Percentiles rank a stretch among this genome's conserved stretches.
Conservation (phyloP, 305 asterid species). For the Salvia sclarea region DNA sequence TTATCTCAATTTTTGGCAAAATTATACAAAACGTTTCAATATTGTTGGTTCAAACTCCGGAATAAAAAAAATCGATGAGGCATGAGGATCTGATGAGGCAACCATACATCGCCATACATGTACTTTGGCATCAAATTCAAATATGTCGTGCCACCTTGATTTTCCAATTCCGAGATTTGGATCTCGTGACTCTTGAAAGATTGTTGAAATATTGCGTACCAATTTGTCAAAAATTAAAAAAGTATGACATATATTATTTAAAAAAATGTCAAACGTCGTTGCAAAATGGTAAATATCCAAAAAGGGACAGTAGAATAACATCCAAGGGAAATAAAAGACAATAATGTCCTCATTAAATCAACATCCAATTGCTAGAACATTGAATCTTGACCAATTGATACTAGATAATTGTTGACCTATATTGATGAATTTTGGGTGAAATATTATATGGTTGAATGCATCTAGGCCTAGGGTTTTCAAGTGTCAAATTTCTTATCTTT, state of each 20-base stretch:
- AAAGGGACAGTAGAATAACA: neutral
- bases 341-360: neutral
- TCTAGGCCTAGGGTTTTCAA: slow-evolving; percentile 23
- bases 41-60: too few relatives aligned
- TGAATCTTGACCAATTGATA: slow-evolving; percentile 16
- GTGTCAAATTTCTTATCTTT: slow-evolving; percentile 29
- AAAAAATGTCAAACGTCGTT: too few relatives aligned
- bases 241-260: too few relatives aligned
- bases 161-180: too few relatives aligned
- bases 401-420: neutral
- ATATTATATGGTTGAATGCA: neutral
- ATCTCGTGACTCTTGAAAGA: neutral
- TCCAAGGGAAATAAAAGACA: neutral
- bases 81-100: too few relatives aligned
- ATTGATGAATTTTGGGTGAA: neutral
- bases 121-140: too few relatives aligned
- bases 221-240: too few relatives aligned
- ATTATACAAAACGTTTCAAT: too few relatives aligned
- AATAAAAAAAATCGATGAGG: too few relatives aligned
- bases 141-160: too few relatives aligned
- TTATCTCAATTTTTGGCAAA: too few relatives aligned
- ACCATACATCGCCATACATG: too few relatives aligned
- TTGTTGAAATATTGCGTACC: neutral
- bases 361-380: neutral
- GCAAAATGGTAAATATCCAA: neutral